Conservation (phyloP, 179 eudicot species). For the Beta macrorhiza region DNA sequence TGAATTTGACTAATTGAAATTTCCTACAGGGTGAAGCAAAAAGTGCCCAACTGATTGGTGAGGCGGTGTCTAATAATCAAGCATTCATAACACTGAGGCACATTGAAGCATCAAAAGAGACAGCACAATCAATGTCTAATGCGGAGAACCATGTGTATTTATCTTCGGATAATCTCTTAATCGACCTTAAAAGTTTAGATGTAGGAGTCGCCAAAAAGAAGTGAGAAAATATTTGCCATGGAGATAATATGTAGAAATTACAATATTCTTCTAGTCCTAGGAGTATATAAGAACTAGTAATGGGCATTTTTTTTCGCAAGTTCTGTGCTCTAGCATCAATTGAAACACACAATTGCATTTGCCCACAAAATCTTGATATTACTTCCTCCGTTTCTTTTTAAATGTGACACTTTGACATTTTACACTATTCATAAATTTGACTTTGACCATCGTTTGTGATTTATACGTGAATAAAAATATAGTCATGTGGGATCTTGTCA, state of each 20-base stretch:
- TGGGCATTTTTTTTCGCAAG: no score
- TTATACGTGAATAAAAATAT: no score
- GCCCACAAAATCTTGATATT: no score
- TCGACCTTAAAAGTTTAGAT: conserved; percentile 39
- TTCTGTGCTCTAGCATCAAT: no score
- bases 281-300: no score
- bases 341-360: no score
- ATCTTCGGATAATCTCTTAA: conserved; percentile 48
- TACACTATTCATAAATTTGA: no score
- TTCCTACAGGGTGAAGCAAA: conserved; percentile 61
- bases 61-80: conserved; percentile 55
- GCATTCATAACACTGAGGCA: conserved; percentile 58
- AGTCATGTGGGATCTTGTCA: no score
- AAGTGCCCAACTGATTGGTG: conserved; percentile 67
- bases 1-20: background rate
- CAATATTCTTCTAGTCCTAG: background rate
- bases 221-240: background rate
- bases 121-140: conserved; percentile 41
- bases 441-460: no score
- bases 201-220: background rate
- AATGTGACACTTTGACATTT: no score
- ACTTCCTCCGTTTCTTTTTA: no score
- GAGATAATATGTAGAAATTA: background rate
- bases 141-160: conserved; percentile 41
- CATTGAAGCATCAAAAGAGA: conserved; percentile 61